Evolutionary conservation across 2,329 filamentous ascomycete species (phyloP).

Genomic region (Lasiodiplodia theobromae): DNA sequence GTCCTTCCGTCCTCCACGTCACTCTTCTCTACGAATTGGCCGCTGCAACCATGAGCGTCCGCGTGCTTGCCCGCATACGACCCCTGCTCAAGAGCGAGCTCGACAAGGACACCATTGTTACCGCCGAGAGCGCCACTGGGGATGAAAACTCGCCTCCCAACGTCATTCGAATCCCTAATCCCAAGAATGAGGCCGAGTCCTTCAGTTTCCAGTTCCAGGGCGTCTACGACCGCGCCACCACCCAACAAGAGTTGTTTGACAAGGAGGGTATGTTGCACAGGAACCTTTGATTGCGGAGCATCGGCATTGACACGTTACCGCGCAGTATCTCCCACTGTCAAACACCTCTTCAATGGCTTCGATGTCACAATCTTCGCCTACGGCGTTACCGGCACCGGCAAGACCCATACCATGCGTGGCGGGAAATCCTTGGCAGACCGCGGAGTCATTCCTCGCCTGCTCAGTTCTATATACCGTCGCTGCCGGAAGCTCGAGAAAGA

Average conservation of each 20-base stretch:
- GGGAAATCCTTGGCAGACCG: constrained; percentile 85
- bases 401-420: constrained; percentile 95
- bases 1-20: constrained; percentile 17
- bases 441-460: constrained; percentile 83
- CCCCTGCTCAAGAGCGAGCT: constrained; percentile 86
- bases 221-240: constrained; percentile 81
- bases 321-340: constrained; percentile 86
- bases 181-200: constrained; percentile 88
- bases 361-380: constrained; percentile 93
- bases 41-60: constrained; percentile 63
- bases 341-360: constrained; percentile 88
- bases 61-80: constrained; percentile 89
- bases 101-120: constrained; percentile 87
- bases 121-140: constrained; percentile 55
- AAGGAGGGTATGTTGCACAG: constrained; percentile 72
- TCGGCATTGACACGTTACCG: not conserved
- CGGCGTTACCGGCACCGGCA: constrained; percentile 90
- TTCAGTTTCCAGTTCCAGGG: constrained; percentile 95
- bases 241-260: constrained; percentile 88
- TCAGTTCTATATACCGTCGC: constrained; percentile 85
- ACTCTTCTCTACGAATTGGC: not conserved
- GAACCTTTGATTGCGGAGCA: not conserved
- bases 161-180: constrained; percentile 88
- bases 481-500: constrained; percentile 88
- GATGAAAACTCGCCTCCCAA: constrained; percentile 58